Percentiles rank a stretch among this genome's conserved stretches.
These are phyloP conservation scores for Colletotrichum sp. DNA, from an alignment of 2,329 filamentous ascomycete genomes.

Conservation along the genomic window DNA sequence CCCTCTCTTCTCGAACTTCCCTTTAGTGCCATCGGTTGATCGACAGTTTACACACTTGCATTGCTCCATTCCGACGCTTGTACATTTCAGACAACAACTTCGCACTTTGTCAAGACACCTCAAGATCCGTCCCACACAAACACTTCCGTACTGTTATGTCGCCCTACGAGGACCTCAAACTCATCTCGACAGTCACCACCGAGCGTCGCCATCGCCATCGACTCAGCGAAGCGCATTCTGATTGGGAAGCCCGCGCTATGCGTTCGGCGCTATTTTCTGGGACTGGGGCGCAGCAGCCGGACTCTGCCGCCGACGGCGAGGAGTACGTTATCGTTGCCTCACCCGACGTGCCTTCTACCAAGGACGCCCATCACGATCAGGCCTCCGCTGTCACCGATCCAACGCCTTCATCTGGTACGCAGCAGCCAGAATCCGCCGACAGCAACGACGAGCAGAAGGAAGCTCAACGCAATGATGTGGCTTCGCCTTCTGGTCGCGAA, in stretches of 20 bases:
- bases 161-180: not conserved
- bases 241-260: not conserved
- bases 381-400: not conserved
- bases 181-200: not conserved
- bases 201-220: not conserved
- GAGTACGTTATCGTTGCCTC: not conserved
- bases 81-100: not conserved
- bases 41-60: not conserved
- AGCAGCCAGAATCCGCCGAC: not conserved
- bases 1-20: not conserved
- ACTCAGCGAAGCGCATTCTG: not conserved
- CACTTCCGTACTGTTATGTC: not conserved
- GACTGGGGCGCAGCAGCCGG: not conserved
- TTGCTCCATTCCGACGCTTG: not conserved
- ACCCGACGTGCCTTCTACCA: rapidly evolving
- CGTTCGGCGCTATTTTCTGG: not conserved
- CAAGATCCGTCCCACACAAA: not conserved
- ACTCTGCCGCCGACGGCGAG: not conserved
- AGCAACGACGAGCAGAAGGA: not conserved
- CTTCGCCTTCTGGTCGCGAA: not conserved
- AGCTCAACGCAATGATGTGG: not conserved
- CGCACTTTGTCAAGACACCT: not conserved
- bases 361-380: not conserved
- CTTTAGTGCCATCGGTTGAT: not conserved
- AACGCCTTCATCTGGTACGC: rapidly evolving